Conservation (phyloP, 83 land plant genomes). For the Diphasiastrum complanatum region DNA sequence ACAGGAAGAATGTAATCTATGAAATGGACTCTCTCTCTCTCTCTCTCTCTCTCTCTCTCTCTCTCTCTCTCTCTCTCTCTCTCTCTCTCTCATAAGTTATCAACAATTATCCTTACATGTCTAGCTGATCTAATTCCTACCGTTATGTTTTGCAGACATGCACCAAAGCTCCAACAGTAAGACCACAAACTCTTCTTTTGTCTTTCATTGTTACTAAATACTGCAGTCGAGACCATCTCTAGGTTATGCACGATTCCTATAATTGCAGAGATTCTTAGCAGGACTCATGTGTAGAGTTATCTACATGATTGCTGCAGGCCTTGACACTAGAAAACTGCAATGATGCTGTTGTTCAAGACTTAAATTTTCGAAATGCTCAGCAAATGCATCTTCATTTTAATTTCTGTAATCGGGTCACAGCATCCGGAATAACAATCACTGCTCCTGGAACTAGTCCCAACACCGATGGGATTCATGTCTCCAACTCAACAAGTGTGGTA, state of each 20-base stretch:
- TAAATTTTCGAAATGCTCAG: constrained; percentile 22
- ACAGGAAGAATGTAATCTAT: constrained; percentile 3
- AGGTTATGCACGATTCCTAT: not conserved
- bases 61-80: not conserved
- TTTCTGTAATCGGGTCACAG: constrained; percentile 3
- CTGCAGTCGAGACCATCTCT: not conserved
- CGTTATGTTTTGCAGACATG: constrained; percentile 3
- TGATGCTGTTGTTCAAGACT: not conserved
- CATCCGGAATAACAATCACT: constrained; percentile 5
- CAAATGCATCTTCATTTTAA: constrained; percentile 25
- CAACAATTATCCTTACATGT: not conserved
- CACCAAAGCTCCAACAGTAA: constrained; percentile 16
- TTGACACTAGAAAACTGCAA: constrained; percentile 18
- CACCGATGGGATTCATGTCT: constrained; percentile 45
- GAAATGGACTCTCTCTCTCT: not conserved
- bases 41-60: not conserved
- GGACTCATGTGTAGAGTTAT: too few species aligned
- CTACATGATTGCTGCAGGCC: constrained; percentile 26
- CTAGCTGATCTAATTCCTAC: not conserved
- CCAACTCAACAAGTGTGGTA: constrained; percentile 9
- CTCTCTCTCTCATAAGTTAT: not conserved
- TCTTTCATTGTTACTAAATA: not conserved
- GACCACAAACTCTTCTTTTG: not conserved
- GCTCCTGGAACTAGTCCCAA: constrained; percentile 43
- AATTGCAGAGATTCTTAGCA: not conserved